A percentile compares a stretch with the other conserved stretches of the same genome.
phyloP scores from a whole-genome alignment of 2,329 filamentous ascomycete genomes.

The Neonectria faginata region DNA sequence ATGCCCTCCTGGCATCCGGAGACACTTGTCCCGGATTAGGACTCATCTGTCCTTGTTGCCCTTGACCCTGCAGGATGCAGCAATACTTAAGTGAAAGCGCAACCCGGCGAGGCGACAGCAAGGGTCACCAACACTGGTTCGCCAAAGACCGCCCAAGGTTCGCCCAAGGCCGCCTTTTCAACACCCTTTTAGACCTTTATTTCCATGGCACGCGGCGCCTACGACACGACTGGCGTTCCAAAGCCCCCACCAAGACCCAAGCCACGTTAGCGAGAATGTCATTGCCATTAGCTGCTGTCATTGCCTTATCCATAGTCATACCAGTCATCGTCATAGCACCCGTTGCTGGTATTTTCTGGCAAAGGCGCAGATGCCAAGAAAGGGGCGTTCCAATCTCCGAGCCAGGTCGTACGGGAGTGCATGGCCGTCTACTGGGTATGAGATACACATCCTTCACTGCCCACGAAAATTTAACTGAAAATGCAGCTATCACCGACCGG shows the following conservation, averaged over 20 bases:
- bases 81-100: conserved; percentile 1
- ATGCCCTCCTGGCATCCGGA: neutral
- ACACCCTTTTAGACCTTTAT: neutral
- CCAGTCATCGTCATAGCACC: no score
- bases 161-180: neutral
- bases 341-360: no score
- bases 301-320: no score
- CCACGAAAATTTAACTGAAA: no score
- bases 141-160: neutral
- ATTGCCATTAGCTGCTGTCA: neutral
- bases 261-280: neutral
- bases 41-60: neutral
- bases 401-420: no score
- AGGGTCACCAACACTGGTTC: neutral
- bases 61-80: neutral
- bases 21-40: neutral
- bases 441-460: no score
- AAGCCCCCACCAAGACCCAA: conserved; percentile 12
- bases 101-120: conserved; percentile 1
- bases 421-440: no score
- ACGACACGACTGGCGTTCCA: conserved; percentile 9
- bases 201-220: conserved; percentile 1
- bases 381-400: no score
- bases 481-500: no score
- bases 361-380: no score